Evolutionary conservation across 345 rosid species (phyloP).

Genomic region (Citrus trifoliata): DNA sequence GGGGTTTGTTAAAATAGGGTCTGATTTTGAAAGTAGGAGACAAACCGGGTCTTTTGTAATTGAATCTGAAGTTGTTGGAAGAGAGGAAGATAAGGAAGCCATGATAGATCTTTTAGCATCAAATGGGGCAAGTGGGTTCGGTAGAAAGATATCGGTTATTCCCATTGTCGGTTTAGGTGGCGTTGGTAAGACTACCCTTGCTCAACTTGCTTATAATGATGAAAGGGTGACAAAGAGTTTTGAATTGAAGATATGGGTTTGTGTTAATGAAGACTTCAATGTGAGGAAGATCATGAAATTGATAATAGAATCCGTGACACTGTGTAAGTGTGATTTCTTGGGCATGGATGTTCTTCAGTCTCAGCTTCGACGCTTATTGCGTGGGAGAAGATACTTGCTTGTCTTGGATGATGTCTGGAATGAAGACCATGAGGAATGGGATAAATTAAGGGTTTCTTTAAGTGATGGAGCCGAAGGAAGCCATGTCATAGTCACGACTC

Average conservation of each 20-base stretch:
- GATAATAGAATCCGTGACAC: conserved; percentile 9
- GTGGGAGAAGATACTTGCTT: conserved; percentile 18
- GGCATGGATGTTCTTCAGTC: conserved; percentile 21
- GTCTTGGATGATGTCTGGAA: conserved; percentile 30
- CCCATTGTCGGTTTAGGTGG: conserved; percentile 23
- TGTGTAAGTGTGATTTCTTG: not conserved
- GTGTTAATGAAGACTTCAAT: conserved; percentile 15
- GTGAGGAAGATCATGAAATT: not conserved
- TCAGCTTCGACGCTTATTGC: not conserved
- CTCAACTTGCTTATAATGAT: conserved; percentile 18
- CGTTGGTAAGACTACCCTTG: conserved; percentile 23
- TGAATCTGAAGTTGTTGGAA: conserved; percentile 16
- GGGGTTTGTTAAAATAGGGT: not conserved
- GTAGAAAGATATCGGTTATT: not conserved
- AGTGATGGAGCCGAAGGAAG: conserved; percentile 20
- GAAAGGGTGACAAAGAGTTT: conserved; percentile 2
- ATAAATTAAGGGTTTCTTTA: conserved; percentile 3
- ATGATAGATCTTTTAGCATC: conserved; percentile 1
- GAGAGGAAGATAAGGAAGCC: conserved; percentile 8
- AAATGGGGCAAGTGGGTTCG: not conserved
- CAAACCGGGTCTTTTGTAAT: conserved; percentile 9
- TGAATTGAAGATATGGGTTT: conserved; percentile 16
- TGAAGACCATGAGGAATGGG: conserved; percentile 20
- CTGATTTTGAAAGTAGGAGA: not conserved
- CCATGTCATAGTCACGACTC: conserved; percentile 17